A percentile compares a stretch with the other conserved stretches of the same genome.
Conservation (phyloP, 1,284 basidiomycete species). For the Trichosporon sp. region DNA sequence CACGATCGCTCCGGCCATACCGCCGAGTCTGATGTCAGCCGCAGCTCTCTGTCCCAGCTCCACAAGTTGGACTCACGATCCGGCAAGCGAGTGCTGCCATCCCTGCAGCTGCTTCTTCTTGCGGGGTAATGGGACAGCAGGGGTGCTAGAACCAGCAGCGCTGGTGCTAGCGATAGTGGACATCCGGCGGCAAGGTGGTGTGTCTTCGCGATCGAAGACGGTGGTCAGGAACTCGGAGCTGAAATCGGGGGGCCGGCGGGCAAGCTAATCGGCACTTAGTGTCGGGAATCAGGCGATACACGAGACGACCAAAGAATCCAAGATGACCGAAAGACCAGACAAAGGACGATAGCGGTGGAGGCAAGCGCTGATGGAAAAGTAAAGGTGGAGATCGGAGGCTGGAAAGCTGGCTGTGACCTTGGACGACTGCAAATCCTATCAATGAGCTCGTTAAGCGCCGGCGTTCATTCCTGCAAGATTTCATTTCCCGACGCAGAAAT, state of each 20-base stretch:
- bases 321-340: neutral
- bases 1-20: slow-evolving; percentile 95
- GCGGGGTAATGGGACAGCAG: neutral
- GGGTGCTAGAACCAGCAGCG: neutral
- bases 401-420: too few species aligned
- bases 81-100: slow-evolving; percentile 77
- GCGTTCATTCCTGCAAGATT: neutral
- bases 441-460: neutral
- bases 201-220: neutral
- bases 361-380: neutral
- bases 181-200: neutral
- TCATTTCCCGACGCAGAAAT: slow-evolving; percentile 3
- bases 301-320: neutral
- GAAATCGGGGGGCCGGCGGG: too few species aligned
- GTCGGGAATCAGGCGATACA: neutral
- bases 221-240: neutral
- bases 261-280: too few species aligned
- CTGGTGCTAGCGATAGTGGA: neutral
- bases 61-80: slow-evolving; percentile 67
- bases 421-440: neutral
- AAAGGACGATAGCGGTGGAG: neutral
- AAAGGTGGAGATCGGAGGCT: neutral
- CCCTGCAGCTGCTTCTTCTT: slow-evolving; percentile 58
- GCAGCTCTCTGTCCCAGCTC: too few species aligned
- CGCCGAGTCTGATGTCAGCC: slow-evolving; percentile 65